Evolutionary conservation across 371 early-diverging fungal species (phyloP).

Genomic region (Mortierella sp.): DNA sequence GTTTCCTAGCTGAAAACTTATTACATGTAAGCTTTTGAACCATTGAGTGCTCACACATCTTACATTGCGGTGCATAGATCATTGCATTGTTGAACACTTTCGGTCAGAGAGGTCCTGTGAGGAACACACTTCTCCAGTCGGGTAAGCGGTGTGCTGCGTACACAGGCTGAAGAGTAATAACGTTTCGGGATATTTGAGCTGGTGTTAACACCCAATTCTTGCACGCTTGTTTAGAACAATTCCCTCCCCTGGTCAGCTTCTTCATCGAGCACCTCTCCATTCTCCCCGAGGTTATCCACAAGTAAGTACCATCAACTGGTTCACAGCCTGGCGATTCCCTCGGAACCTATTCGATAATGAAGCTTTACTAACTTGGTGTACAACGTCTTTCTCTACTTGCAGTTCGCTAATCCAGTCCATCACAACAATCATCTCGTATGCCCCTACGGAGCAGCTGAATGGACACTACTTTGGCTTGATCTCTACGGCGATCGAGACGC

Average conservation of each 20-base stretch:
- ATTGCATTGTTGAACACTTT: constrained; percentile 71
- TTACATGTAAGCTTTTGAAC: background rate
- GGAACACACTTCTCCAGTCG: constrained; percentile 71
- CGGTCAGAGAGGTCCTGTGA: constrained; percentile 63
- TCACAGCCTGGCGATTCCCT: background rate
- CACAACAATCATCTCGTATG: constrained; percentile 73
- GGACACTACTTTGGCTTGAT: constrained; percentile 70
- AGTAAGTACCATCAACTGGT: constrained; percentile 49
- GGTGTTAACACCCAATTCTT: background rate
- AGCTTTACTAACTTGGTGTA: too few relatives aligned
- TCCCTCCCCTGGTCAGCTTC: constrained; percentile 71
- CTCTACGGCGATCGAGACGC: constrained; percentile 71
- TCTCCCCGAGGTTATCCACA: constrained; percentile 77
- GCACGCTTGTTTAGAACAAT: constrained; percentile 60
- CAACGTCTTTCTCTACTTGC: background rate
- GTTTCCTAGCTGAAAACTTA: background rate
- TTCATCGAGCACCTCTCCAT: constrained; percentile 72
- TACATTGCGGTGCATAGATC: constrained; percentile 57
- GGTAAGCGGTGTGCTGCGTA: constrained; percentile 51
- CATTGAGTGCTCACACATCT: background rate
- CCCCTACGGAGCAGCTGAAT: constrained; percentile 62
- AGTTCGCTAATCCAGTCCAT: constrained; percentile 79
- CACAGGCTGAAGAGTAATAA: too few relatives aligned
- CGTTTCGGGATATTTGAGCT: too few relatives aligned
- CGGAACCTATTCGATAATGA: background rate